Conservation (phyloP, 805 yeast species). For the Candida yuanshanica region DNA sequence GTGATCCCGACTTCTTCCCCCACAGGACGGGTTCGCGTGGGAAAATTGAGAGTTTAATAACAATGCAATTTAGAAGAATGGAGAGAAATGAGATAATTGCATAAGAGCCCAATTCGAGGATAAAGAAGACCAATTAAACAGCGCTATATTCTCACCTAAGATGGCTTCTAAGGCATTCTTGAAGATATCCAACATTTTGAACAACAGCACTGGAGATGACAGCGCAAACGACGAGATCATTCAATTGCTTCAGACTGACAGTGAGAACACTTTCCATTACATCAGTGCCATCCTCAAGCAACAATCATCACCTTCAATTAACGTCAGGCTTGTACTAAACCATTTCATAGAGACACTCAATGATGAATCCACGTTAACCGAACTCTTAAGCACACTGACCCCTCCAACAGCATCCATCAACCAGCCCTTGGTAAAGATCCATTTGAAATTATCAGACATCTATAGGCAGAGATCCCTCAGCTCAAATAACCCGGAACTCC, state of each 20-base stretch:
- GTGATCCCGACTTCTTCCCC: too few relatives aligned
- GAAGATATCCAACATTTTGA: not conserved
- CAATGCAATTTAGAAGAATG: too few relatives aligned
- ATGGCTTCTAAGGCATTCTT: not conserved
- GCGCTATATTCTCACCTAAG: too few relatives aligned
- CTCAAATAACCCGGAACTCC: too few relatives aligned
- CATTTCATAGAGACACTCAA: constrained; percentile 7
- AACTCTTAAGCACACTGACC: not conserved
- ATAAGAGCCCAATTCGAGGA: too few relatives aligned
- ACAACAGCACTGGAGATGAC: not conserved
- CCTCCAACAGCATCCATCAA: not conserved
- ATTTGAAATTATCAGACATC: not conserved
- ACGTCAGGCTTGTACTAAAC: constrained; percentile 12
- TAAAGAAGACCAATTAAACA: too few relatives aligned
- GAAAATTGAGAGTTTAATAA: too few relatives aligned
- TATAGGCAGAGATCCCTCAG: not conserved
- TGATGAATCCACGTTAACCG: not conserved
- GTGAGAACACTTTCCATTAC: constrained; percentile 6
- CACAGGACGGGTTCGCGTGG: too few relatives aligned
- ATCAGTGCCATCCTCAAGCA: constrained; percentile 16
- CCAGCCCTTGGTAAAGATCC: not conserved
- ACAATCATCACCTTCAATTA: constrained; percentile 10
- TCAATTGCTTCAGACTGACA: not conserved
- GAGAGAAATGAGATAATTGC: too few relatives aligned
- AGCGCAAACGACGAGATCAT: not conserved